Evolutionary conservation across 768 basidiomycete species (phyloP).

Genomic region (Ephemerocybe angulata): DNA sequence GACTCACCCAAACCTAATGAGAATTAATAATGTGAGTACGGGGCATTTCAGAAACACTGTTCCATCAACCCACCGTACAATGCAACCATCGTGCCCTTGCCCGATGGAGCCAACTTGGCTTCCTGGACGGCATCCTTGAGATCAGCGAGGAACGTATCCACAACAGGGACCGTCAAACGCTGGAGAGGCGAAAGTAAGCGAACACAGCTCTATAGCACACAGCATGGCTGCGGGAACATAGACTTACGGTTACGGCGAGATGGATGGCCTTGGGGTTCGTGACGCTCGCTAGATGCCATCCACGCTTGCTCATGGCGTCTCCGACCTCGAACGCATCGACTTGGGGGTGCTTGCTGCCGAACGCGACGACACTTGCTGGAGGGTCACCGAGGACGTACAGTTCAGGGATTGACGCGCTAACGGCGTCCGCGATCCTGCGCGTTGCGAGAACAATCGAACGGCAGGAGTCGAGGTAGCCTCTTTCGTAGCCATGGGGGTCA

Average conservation of each 20-base stretch:
- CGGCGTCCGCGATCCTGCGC: conserved; percentile 62
- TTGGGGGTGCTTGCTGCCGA: conserved; percentile 58
- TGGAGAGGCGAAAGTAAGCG: conserved; percentile 25
- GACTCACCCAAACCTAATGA: conserved; percentile 73
- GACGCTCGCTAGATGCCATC: conserved; percentile 92
- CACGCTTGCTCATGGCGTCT: conserved; percentile 77
- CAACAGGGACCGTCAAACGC: conserved; percentile 74
- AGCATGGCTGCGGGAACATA: background rate
- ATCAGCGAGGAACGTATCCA: conserved; percentile 80
- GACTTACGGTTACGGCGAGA: conserved; percentile 86
- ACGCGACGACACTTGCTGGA: conserved; percentile 86
- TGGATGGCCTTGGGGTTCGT: conserved; percentile 79
- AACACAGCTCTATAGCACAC: background rate
- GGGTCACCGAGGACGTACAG: conserved; percentile 89
- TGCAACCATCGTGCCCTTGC: conserved; percentile 85
- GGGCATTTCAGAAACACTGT: no score
- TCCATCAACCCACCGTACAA: conserved; percentile 94
- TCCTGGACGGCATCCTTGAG: conserved; percentile 74
- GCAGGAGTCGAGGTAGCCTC: conserved; percentile 85
- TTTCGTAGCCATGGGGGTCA: background rate
- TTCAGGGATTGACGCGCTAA: conserved; percentile 70
- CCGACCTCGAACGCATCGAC: conserved; percentile 87
- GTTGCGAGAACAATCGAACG: conserved; percentile 74
- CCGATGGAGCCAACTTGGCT: conserved; percentile 59
- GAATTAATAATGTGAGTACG: no score